phyloP scores from a whole-genome alignment of 2,329 filamentous ascomycete genomes.

The Trichoderma sp. region DNA sequence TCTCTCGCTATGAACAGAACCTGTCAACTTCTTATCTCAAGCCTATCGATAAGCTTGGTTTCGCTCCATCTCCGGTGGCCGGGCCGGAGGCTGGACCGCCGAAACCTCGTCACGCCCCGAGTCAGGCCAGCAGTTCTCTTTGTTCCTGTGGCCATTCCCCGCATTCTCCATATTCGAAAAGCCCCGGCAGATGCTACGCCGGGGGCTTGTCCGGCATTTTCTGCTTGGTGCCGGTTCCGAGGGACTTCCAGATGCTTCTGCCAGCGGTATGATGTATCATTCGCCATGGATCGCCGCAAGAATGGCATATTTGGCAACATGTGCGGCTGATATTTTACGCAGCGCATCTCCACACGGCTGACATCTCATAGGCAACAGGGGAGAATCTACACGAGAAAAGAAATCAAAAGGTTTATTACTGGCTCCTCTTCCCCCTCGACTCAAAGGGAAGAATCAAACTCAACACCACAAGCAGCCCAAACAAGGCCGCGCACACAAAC shows the following conservation, averaged over 20 bases:
- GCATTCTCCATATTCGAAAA: conserved; percentile 1
- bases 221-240: conserved; percentile 10
- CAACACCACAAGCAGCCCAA: conserved; percentile 24
- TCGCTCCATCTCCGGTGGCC: neutral
- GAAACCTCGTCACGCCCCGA: neutral
- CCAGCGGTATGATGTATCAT: neutral
- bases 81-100: conserved; percentile 13
- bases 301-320: neutral
- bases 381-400: no score
- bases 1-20: neutral
- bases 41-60: neutral
- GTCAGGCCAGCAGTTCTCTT: neutral
- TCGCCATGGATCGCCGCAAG: no score
- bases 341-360: neutral
- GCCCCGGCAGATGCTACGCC: conserved; percentile 8
- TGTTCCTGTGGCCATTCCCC: neutral
- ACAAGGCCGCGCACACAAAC: conserved; percentile 26
- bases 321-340: neutral
- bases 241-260: neutral
- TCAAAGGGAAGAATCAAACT: conserved; percentile 26
- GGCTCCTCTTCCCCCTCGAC: conserved; percentile 24
- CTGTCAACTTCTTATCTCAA: neutral
- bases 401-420: neutral
- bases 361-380: no score
- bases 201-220: conserved; percentile 3